phyloP scores from a whole-genome alignment of 106 monocot species.

The Hemerocallis citrina region DNA sequence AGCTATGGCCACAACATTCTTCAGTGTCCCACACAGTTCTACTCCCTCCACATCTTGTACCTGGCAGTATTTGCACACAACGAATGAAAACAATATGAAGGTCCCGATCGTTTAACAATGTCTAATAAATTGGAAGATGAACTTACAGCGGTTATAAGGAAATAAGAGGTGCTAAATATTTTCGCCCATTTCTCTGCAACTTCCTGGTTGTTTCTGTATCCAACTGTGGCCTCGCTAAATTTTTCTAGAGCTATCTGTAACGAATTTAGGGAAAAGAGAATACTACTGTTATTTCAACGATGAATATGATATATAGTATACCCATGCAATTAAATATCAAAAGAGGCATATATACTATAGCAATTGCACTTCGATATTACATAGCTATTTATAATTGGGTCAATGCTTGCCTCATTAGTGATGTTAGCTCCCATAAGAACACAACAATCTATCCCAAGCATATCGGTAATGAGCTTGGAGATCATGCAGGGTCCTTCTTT shows the following conservation, averaged over 20 bases:
- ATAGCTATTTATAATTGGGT: too few relatives aligned
- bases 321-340: too few relatives aligned
- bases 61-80: slow-evolving; percentile 29
- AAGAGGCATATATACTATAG: too few relatives aligned
- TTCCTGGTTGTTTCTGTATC: slow-evolving; percentile 55
- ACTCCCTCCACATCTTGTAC: slow-evolving; percentile 90
- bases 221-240: slow-evolving; percentile 86
- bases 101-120: not conserved
- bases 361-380: too few relatives aligned
- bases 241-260: slow-evolving; percentile 80
- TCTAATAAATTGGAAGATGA: not conserved
- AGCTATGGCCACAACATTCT: slow-evolving; percentile 89
- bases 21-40: slow-evolving; percentile 85
- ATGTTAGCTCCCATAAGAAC: slow-evolving; percentile 97
- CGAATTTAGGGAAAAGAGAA: slow-evolving; percentile 2
- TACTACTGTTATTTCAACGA: not conserved
- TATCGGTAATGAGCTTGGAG: slow-evolving; percentile 65
- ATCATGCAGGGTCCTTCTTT: slow-evolving; percentile 88
- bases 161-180: slow-evolving; percentile 62
- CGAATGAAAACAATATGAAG: not conserved
- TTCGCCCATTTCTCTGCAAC: slow-evolving; percentile 65
- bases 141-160: slow-evolving; percentile 80
- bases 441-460: slow-evolving; percentile 73
- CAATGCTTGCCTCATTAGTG: slow-evolving; percentile 60
- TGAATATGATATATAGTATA: too few relatives aligned